Conservation (phyloP, 257 asterid genomes). For the Catharanthus roseus region DNA sequence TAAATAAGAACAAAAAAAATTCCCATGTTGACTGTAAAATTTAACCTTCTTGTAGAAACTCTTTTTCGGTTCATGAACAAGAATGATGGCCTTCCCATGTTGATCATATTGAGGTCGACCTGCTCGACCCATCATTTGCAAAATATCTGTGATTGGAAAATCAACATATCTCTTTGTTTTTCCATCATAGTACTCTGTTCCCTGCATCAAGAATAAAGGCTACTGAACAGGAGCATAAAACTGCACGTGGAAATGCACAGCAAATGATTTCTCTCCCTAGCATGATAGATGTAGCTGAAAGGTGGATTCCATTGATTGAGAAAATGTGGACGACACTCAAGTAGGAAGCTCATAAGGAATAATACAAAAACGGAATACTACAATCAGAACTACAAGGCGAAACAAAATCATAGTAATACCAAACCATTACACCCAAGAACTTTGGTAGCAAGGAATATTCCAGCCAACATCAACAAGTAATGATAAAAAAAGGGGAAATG, state of each 20-base stretch:
- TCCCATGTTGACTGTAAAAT: constrained; percentile 5
- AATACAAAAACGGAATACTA: neutral
- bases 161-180: constrained; percentile 90
- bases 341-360: neutral
- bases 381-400: neutral
- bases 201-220: constrained; percentile 40
- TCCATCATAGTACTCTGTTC: constrained; percentile 92
- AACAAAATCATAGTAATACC: neutral
- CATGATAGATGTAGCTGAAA: constrained; percentile 2
- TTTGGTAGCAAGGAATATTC: neutral
- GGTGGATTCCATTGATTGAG: neutral
- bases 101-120: constrained; percentile 98
- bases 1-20: constrained; percentile 2
- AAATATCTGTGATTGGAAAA: constrained; percentile 92
- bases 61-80: constrained; percentile 97
- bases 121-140: constrained; percentile 99
- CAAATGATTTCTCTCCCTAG: neutral
- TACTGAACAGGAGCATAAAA: constrained; percentile 2
- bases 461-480: neutral
- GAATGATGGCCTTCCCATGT: constrained; percentile 98
- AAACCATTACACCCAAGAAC: neutral
- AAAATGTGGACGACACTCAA: neutral
- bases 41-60: constrained; percentile 93
- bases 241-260: neutral
- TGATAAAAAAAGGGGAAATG: neutral